Percentiles rank a stretch among this genome's conserved stretches.
Evolutionary conservation across 768 basidiomycete genomes (phyloP).

Genomic region (Cubamyces sp.): DNA sequence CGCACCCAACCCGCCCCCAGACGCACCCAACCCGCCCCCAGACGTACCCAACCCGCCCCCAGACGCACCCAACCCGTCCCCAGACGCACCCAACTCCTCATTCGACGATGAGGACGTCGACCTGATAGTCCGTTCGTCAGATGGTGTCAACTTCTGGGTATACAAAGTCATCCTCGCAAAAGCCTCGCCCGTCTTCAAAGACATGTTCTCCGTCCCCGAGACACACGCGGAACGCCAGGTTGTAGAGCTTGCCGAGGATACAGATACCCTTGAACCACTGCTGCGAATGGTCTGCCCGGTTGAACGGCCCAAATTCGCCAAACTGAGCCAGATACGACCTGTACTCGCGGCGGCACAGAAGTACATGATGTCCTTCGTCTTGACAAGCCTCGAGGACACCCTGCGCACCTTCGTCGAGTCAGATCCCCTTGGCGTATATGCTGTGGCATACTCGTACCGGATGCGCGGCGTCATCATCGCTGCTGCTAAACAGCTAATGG

Average conservation of each 20-base stretch:
- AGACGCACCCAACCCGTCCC: not conserved
- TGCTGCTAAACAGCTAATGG: not conserved
- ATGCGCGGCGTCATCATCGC: too few relatives aligned
- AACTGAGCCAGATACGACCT: conserved; percentile 8
- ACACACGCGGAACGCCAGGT: not conserved
- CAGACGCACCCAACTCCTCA: too few relatives aligned
- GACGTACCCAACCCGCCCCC: too few relatives aligned
- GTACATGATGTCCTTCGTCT: conserved; percentile 17
- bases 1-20: not conserved
- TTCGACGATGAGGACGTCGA: conserved; percentile 48
- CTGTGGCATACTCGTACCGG: not conserved
- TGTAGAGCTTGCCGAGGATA: conserved; percentile 13
- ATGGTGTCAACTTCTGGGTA: conserved; percentile 48
- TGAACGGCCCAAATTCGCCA: conserved; percentile 10
- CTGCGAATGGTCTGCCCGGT: conserved; percentile 21
- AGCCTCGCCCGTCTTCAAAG: conserved; percentile 46
- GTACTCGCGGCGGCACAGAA: conserved; percentile 27
- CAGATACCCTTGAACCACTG: conserved; percentile 13
- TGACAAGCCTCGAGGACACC: not conserved
- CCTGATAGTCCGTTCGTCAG: conserved; percentile 45
- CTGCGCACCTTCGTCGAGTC: not conserved
- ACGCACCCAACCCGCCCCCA: too few relatives aligned
- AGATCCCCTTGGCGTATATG: conserved; percentile 5
- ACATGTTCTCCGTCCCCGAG: conserved; percentile 31
- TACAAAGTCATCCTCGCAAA: conserved; percentile 46